phyloP scores from a whole-genome alignment of 164 flowering plant genomes.

The Magnolia sinica region DNA sequence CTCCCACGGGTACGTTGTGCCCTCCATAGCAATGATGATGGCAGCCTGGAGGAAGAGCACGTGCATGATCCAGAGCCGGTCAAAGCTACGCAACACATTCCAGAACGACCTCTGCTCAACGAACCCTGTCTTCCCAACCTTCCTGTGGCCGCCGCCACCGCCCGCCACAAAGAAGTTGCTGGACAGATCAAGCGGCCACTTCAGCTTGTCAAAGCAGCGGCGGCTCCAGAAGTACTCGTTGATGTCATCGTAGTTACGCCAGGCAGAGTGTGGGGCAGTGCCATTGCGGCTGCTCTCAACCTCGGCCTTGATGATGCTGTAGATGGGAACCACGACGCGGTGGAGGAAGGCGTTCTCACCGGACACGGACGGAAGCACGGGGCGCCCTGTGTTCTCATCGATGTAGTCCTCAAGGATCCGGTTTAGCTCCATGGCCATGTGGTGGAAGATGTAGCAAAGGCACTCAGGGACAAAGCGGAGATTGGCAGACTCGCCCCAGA shows the following conservation, averaged over 20 bases:
- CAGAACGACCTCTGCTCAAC: slow-evolving; percentile 98
- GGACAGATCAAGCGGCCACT: slow-evolving; percentile 67
- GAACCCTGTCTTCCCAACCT: slow-evolving; percentile 87
- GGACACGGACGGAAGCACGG: slow-evolving; percentile 3
- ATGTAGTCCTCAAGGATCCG: slow-evolving; percentile 53
- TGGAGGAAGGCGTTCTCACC: slow-evolving; percentile 16
- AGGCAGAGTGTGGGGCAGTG: slow-evolving; percentile 78
- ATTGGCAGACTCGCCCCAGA: slow-evolving; percentile 95
- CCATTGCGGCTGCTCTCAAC: slow-evolving; percentile 72
- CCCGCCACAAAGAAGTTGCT: slow-evolving; percentile 45
- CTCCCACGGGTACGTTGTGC: slow-evolving; percentile 49
- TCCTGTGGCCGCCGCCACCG: slow-evolving; percentile 13
- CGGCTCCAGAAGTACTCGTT: slow-evolving; percentile 94
- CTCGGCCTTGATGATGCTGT: slow-evolving; percentile 32
- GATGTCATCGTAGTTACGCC: slow-evolving; percentile 95
- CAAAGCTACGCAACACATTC: slow-evolving; percentile 89
- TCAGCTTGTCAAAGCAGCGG: slow-evolving; percentile 54
- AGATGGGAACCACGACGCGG: slow-evolving; percentile 14
- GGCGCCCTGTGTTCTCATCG: slow-evolving; percentile 50
- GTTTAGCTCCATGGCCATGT: slow-evolving; percentile 78
- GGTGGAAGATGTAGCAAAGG: slow-evolving; percentile 75
- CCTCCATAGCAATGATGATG: slow-evolving; percentile 72
- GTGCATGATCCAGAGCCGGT: slow-evolving; percentile 78
- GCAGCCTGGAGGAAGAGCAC: slow-evolving; percentile 73
- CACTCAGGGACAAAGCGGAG: slow-evolving; percentile 80